Conservation (phyloP, 2,329 filamentous ascomycete genomes). For the Emmonsiellopsis sp. region DNA sequence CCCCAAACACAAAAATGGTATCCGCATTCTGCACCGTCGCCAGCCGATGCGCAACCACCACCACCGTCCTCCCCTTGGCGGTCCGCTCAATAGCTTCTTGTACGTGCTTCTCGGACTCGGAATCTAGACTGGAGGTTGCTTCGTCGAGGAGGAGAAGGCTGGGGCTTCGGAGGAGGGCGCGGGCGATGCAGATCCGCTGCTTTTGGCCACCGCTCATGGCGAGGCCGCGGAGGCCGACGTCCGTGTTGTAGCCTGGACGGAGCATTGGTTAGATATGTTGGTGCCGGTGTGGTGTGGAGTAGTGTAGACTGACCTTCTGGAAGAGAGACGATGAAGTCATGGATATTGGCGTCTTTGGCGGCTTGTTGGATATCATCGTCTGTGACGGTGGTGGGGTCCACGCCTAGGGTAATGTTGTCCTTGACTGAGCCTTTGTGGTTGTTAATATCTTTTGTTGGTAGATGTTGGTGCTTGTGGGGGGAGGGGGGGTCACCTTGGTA, state of each 20-base stretch:
- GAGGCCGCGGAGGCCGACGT: conserved; percentile 40
- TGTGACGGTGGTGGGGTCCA: conserved; percentile 23
- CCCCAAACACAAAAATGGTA: conserved; percentile 68
- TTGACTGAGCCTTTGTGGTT: conserved; percentile 22
- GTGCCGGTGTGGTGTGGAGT: not conserved
- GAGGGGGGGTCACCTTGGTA: conserved; percentile 28
- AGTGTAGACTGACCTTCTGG: conserved; percentile 29
- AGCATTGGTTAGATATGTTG: not conserved
- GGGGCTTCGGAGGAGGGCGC: conserved; percentile 45
- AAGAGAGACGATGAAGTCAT: conserved; percentile 44
- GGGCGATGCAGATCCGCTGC: conserved; percentile 47
- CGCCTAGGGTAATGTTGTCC: conserved; percentile 40
- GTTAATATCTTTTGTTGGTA: conserved; percentile 3
- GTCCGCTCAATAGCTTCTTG: conserved; percentile 60
- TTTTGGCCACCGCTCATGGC: conserved; percentile 47
- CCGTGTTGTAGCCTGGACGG: conserved; percentile 32
- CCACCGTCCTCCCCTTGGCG: conserved; percentile 52
- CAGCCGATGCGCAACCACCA: conserved; percentile 69
- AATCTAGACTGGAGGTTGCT: conserved; percentile 53
- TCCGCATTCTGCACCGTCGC: conserved; percentile 71
- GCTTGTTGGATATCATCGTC: conserved; percentile 37
- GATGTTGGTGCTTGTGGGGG: not conserved
- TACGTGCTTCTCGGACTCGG: conserved; percentile 56
- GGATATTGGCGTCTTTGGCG: conserved; percentile 43
- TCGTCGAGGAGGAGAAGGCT: conserved; percentile 49